phyloP scores from a whole-genome alignment of 2,329 filamentous ascomycete genomes.

The Calonectria hongkongensis region DNA sequence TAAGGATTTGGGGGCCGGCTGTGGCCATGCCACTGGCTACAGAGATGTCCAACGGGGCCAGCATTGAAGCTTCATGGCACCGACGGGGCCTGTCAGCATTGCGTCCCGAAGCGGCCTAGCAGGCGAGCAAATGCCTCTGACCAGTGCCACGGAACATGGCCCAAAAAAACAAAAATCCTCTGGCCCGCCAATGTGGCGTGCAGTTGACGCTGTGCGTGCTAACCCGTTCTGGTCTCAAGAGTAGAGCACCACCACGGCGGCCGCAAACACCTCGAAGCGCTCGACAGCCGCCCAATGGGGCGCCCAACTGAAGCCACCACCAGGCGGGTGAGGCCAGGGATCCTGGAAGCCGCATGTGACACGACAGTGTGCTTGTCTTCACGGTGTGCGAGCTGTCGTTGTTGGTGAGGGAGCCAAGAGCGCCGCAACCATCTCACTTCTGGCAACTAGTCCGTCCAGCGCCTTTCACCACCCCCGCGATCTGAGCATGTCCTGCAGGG shows the following conservation, averaged over 20 bases:
- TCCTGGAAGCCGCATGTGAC: slow-evolving; percentile 11
- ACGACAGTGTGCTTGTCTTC: slow-evolving; percentile 1
- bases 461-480: slow-evolving; percentile 34
- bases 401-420: slow-evolving; percentile 33
- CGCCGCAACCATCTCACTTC: neutral
- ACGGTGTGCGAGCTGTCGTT: slow-evolving; percentile 6
- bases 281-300: slow-evolving; percentile 32
- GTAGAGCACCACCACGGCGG: slow-evolving; percentile 40
- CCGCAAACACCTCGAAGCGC: slow-evolving; percentile 28
- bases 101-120: slow-evolving; percentile 49
- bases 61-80: slow-evolving; percentile 24
- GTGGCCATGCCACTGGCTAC: slow-evolving; percentile 48
- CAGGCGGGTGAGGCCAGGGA: neutral
- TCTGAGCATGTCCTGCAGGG: slow-evolving; percentile 31
- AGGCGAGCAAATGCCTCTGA: slow-evolving; percentile 28
- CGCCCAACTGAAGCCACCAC: neutral
- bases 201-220: slow-evolving; percentile 33
- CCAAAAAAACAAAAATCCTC: slow-evolving; percentile 39
- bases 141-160: slow-evolving; percentile 30
- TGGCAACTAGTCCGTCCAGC: neutral
- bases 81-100: slow-evolving; percentile 43
- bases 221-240: slow-evolving; percentile 44
- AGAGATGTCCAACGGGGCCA: slow-evolving; percentile 5
- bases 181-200: slow-evolving; percentile 39
- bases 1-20: slow-evolving; percentile 30